These are phyloP conservation scores for Castanea crenata DNA, from an alignment of 306 rosid genomes.

Conservation along the genomic window DNA sequence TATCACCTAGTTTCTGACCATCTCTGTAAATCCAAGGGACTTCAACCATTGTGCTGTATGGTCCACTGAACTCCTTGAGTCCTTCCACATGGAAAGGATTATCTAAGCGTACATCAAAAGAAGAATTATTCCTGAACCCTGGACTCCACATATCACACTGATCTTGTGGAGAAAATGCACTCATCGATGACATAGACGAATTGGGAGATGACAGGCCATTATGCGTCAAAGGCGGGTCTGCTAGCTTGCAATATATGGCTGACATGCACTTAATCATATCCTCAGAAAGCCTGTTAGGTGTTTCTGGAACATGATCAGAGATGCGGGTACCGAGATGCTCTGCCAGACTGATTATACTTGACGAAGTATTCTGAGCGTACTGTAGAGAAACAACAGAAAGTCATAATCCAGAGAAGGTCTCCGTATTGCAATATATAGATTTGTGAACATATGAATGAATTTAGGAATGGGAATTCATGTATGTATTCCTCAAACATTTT, in stretches of 20 bases:
- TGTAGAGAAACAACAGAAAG: conserved; percentile 38
- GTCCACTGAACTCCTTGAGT: conserved; percentile 92
- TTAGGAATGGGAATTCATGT: no score
- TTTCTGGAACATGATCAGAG: conserved; percentile 68
- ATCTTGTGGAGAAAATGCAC: conserved; percentile 73
- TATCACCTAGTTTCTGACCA: conserved; percentile 59
- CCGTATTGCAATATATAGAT: background rate
- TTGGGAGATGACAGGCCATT: conserved; percentile 78
- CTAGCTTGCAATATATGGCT: conserved; percentile 81
- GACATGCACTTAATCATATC: conserved; percentile 96
- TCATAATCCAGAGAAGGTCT: conserved; percentile 28
- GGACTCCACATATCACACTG: conserved; percentile 90
- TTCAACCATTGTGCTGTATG: conserved; percentile 98
- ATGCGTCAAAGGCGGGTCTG: conserved; percentile 68
- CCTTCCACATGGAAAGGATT: conserved; percentile 92
- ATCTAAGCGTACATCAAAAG: conserved; percentile 75
- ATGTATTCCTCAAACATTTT: background rate
- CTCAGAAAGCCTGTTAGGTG: conserved; percentile 82
- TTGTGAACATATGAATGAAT: background rate
- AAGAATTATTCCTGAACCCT: conserved; percentile 57
- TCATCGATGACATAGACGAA: conserved; percentile 72
- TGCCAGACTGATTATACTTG: conserved; percentile 80
- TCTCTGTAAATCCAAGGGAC: conserved; percentile 87
- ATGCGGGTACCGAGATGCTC: conserved; percentile 94
- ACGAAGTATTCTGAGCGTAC: conserved; percentile 64